phyloP scores from a whole-genome alignment of 2,329 filamentous ascomycete species.

The Emydomyces testavorans region DNA sequence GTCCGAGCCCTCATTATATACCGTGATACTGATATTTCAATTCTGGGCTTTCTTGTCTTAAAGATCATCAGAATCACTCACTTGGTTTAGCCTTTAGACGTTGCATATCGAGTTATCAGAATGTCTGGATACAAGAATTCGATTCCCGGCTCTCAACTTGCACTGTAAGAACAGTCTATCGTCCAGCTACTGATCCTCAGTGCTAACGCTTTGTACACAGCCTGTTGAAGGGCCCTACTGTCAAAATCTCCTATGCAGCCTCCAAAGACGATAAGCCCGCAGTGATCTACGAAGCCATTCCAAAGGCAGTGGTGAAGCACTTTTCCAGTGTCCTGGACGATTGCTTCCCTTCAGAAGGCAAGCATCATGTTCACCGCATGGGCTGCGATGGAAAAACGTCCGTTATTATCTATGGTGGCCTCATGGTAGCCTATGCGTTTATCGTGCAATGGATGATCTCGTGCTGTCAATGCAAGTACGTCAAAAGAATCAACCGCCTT shows the following conservation, averaged over 20 bases:
- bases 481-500: slow-evolving; percentile 12
- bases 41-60: too few species aligned
- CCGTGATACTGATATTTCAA: neutral
- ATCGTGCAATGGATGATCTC: slow-evolving; percentile 16
- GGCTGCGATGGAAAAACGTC: slow-evolving; percentile 13
- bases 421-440: slow-evolving; percentile 7
- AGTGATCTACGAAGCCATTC: slow-evolving; percentile 11
- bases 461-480: slow-evolving; percentile 6
- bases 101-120: too few species aligned
- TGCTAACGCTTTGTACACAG: slow-evolving; percentile 3
- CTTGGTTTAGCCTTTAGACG: too few species aligned
- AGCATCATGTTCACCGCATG: slow-evolving; percentile 9
- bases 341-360: slow-evolving; percentile 11
- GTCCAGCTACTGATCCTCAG: neutral
- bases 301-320: slow-evolving; percentile 10
- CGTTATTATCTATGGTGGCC: slow-evolving; percentile 14
- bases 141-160: neutral
- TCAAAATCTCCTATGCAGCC: slow-evolving; percentile 12
- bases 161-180: neutral
- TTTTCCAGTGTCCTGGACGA: slow-evolving; percentile 15
- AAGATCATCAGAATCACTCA: too few species aligned
- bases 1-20: neutral
- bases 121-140: neutral
- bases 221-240: slow-evolving; percentile 11
- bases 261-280: slow-evolving; percentile 6